A percentile compares a stretch with the other conserved stretches of the same genome.
Evolutionary conservation across 441 rosid species (phyloP).

Genomic region (Bocquillonia castaneifolia): DNA sequence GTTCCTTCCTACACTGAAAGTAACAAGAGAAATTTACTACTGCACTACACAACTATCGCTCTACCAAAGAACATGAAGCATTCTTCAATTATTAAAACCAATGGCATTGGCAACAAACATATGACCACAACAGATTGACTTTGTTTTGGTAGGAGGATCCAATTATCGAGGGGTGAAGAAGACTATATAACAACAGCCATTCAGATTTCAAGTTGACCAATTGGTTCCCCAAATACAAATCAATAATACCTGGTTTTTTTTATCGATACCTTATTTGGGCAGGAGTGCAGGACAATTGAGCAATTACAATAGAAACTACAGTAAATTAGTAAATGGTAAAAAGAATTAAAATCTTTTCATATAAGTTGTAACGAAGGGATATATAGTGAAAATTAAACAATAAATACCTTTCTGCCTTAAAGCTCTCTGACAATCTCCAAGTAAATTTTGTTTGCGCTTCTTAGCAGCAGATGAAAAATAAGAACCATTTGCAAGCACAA

Average conservation of each 20-base stretch:
- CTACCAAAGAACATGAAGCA: background rate
- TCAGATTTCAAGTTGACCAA: background rate
- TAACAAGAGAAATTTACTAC: background rate
- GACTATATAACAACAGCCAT: background rate
- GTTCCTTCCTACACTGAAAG: background rate
- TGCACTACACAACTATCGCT: background rate
- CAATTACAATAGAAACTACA: background rate
- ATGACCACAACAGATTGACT: background rate
- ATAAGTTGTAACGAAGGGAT: background rate
- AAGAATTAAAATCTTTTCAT: background rate
- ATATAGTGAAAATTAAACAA: background rate
- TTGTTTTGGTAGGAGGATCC: background rate
- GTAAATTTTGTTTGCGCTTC: constrained; percentile 55
- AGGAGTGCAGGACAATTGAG: background rate
- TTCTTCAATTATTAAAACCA: background rate
- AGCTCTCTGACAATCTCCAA: constrained; percentile 50
- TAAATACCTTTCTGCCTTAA: constrained; percentile 52
- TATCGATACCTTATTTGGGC: background rate
- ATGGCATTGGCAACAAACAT: background rate
- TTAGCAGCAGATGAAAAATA: constrained; percentile 59
- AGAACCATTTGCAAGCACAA: constrained; percentile 49
- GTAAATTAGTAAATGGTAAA: background rate
- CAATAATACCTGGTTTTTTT: background rate
- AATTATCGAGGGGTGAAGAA: background rate
- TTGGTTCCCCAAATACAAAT: constrained; percentile 9